Base-by-base conservation (phyloP, 768 basidiomycete species). In the Tulasnella sp. region DNA sequence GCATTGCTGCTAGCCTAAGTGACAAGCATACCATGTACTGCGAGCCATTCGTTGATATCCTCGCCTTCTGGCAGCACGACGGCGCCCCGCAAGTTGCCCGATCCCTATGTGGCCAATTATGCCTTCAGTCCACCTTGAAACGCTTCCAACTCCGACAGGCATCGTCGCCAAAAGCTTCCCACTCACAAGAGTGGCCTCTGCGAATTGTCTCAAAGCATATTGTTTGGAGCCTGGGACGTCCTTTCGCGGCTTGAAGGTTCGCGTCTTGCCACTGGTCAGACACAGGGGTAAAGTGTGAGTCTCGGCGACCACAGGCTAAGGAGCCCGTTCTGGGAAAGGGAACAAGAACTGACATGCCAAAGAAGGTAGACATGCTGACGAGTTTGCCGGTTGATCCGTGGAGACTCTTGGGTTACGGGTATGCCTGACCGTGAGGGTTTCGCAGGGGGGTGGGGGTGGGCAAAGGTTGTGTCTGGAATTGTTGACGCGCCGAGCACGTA, bases 1-100 rank as follows among this genome's bases (percentile, higher is more conserved):
- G 51, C 2, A 76, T 76, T 29, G 75, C 18, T 40, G 3, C 13
- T 44, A 11, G n/a, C 29, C 11, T n/a, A 18, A n/a, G 67, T 37
- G 39, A n/a, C 32, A 70, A 69, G 51, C 72, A 78, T 80, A 98
- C 98, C 94, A 83, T 99, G 97, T 10, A 99, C 97, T 16, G 98
- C 98, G n/a, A 99, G 91, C 98, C 98, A 99, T 85, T 99, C 98
- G 81, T 96, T 97, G 81, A 91, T 84, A 83, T 99, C 98, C 84
- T 99, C 98, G 51, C 98, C 98, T 81, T 98, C 98, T 0, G 98
- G 98, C 26, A 99, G 87, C 80, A 92, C 91, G 29, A 99, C 98
- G 0, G 98, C 96, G 70, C 93, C 86, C 78, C 96, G 88, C 79
- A 99, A 86, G 85, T 99, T 99, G 9, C 98, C 98, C 11, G 96